Base-by-base conservation (phyloP, 1,284 basidiomycete species). In the Puccinia triticina region DNA sequence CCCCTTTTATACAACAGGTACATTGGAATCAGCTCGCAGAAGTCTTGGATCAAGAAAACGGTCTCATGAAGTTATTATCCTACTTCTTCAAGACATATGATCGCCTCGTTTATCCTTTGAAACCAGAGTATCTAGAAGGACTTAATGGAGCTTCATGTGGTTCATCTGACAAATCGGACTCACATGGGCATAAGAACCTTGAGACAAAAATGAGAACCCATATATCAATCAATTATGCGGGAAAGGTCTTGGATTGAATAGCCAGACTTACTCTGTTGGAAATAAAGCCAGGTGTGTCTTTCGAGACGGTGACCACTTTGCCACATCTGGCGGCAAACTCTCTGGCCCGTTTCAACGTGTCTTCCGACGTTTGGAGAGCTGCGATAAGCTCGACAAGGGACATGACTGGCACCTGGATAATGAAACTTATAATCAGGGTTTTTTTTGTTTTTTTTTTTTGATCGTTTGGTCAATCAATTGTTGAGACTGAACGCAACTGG, bases 351-450 rank as follows among this genome's bases (percentile, higher is more conserved):
- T 91, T 90, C 1, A 96, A 89, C 0, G 93, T 93, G 16, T 93
- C 91, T 50, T 89, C 87, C 1, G 92, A 92, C 0, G 96, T 98
- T 90, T 98, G 96, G 3, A 97, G 90, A 2, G 93, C 95, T 1
- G 95, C 92, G 80, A 98, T 96, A 26, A 98, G 89, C 87, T 98
- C 96, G 32, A 95, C 93, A 5, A 96, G 89, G 91, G 93, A 93
- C 94, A 95, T 87, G 40, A 76, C 76, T 12, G 78, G 82, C 43
- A 69, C 79, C 79, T 82, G 23, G 26, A n/a, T 29, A 26, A 50
- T 50, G 48, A 40, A n/a, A 10, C 32, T 18, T 29, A 32, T 37
- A 43, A 76, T 76, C n/a, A 74, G 48, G 26, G 2, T n/a, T 64
- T 32, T 4, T 23, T 71, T 57, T 29, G 23, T 53, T 18, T 8